A percentile compares a stretch with the other conserved stretches of the same genome.
Evolutionary conservation across 305 asterid genomes (phyloP).

Genomic region (Coffea humblotiana): DNA sequence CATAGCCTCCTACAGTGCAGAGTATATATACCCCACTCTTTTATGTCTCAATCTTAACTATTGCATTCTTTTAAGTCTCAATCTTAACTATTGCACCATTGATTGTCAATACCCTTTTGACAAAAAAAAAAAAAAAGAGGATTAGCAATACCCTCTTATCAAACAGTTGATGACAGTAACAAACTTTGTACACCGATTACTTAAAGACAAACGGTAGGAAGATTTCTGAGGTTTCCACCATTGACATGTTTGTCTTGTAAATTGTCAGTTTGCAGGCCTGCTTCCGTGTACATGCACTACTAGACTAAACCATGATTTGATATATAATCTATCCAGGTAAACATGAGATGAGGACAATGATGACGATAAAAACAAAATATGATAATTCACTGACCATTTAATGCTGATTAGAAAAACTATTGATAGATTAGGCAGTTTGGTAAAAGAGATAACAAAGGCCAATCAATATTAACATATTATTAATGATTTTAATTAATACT

Average conservation of each 20-base stretch:
- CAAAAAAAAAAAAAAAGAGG: neutral
- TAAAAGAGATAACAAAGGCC: slow-evolving; percentile 29
- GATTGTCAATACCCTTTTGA: neutral
- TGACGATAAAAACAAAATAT: slow-evolving; percentile 32
- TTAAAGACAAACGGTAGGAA: neutral
- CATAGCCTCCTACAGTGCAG: too few species aligned
- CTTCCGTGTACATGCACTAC: slow-evolving; percentile 10
- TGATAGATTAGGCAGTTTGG: slow-evolving; percentile 22
- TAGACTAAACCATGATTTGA: slow-evolving; percentile 28
- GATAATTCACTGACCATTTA: slow-evolving; percentile 16
- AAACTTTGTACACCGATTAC: neutral
- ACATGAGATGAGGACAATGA: slow-evolving; percentile 32
- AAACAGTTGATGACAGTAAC: neutral
- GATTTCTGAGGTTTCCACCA: neutral
- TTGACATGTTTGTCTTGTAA: neutral
- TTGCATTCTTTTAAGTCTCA: neutral
- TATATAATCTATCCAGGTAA: slow-evolving; percentile 13
- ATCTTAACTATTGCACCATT: neutral
- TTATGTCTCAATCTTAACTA: too few species aligned
- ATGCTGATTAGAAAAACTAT: slow-evolving; percentile 26
- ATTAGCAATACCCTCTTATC: neutral
- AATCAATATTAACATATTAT: slow-evolving; percentile 31
- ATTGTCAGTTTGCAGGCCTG: slow-evolving; percentile 9
- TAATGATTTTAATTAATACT: slow-evolving; percentile 5
- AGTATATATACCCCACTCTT: too few species aligned